A percentile compares a stretch with the other conserved stretches of the same genome.
These are phyloP conservation scores for Arthrocladium fulminans DNA, from an alignment of 2,329 filamentous ascomycete genomes.

Conservation along the genomic window DNA sequence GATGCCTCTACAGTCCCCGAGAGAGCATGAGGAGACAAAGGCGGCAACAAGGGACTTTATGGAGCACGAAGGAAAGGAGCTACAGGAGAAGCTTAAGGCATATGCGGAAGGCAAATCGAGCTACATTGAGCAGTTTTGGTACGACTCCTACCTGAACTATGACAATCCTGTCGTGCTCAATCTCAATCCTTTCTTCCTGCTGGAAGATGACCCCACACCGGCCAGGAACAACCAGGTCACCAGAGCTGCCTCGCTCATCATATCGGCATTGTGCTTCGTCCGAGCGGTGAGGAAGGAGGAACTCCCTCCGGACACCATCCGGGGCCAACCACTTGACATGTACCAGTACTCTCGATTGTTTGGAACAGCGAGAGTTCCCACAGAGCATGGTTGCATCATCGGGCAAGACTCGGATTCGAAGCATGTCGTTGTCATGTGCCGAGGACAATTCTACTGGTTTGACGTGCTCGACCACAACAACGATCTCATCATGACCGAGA, in stretches of 20 bases:
- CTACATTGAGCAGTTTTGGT: constrained; percentile 99
- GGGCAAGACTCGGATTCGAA: constrained; percentile 89
- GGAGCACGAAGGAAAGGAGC: constrained; percentile 65
- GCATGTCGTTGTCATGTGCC: constrained; percentile 85
- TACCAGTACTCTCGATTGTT: constrained; percentile 95
- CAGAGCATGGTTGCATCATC: constrained; percentile 89
- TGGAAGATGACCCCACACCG: constrained; percentile 95
- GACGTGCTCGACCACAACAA: constrained; percentile 91
- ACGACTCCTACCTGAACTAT: constrained; percentile 96
- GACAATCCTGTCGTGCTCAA: constrained; percentile 97
- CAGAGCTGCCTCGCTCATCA: constrained; percentile 79
- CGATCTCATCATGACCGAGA: constrained; percentile 94
- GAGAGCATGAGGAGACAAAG: constrained; percentile 76
- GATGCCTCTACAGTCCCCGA: constrained; percentile 66
- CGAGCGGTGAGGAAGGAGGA: constrained; percentile 88
- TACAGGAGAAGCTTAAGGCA: constrained; percentile 81
- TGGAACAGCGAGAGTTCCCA: constrained; percentile 87
- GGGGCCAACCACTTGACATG: constrained; percentile 85
- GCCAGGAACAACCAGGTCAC: constrained; percentile 95
- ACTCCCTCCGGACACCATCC: constrained; percentile 76
- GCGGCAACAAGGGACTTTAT: constrained; percentile 77
- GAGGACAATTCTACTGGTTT: constrained; percentile 98
- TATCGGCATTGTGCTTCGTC: constrained; percentile 86
- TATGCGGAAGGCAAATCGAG: constrained; percentile 88
- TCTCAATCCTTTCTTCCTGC: constrained; percentile 91